Evolutionary conservation across 148 eudicot species (phyloP), one percentile per base, ranked within the genome.

Genomic region (Persicaria maculosa): DNA sequence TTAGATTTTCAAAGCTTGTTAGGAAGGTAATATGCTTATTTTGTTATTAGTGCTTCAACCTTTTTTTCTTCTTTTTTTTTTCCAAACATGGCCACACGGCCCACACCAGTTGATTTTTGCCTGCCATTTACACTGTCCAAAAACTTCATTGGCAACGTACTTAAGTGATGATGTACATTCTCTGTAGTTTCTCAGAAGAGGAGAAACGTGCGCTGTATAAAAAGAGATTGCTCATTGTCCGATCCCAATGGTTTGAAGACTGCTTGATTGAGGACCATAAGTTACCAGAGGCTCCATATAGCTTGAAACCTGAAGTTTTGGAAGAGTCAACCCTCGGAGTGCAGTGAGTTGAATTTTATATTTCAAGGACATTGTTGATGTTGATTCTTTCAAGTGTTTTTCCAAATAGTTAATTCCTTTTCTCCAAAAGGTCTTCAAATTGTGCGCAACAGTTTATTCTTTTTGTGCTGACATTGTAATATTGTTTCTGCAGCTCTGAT

Each of bases 181-280:
- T 40, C 67, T 61, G 2, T 84, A 89, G 93, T 82, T 90, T 90
- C 79, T 82, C 97, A 72, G 84, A 76, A 48, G 81, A 81, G 19
- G 93, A 95, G 44, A 81, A 61, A 71, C 84, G 61, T 50, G 50
- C 79, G 47, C 31, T 95, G 48, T 71, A 55, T 46, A 80, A 77
- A 53, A 88, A 83, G 82, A 85, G 83, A 71, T 73, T 92, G 83
- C 87, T 87, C 80, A 77, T 92, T 74, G 92, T 95, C 61, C 59
- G 84, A 45, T 82, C 80, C 36, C 86, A 87, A 46, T 95, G 98
- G 98, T 82, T 95, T 79, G 98, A 90, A 74, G 96, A 95, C 44
- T 86, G 89, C 79, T 67, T 88, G 52, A 83, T 80, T 68, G 79
- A 80, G 74, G 84, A 83, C 47, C 84, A 84, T 76, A 95, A 77